A percentile compares a stretch with the other conserved stretches of the same genome.
Evolutionary conservation across 257 asterid genomes (phyloP).

Genomic region (Przewalskia tangutica): DNA sequence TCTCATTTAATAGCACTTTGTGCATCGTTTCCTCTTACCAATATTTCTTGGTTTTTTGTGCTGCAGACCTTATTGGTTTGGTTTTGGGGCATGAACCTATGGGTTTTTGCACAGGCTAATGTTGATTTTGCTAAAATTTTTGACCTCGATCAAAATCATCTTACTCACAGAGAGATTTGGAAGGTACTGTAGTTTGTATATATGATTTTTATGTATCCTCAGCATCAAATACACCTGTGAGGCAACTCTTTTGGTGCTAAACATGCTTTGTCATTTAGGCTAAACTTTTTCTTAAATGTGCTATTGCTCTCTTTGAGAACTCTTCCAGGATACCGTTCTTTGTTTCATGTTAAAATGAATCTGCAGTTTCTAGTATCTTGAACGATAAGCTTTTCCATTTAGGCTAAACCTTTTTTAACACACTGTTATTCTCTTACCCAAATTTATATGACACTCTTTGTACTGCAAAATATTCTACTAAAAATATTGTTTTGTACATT

Average conservation of each 20-base stretch:
- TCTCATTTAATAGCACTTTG: neutral
- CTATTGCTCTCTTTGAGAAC: neutral
- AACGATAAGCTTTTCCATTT: neutral
- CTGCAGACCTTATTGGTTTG: conserved; percentile 89
- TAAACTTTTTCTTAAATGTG: neutral
- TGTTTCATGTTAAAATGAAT: neutral
- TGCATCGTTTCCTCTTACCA: neutral
- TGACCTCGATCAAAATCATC: conserved; percentile 89
- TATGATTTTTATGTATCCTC: neutral
- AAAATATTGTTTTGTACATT: neutral
- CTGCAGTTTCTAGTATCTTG: neutral
- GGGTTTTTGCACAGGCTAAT: conserved; percentile 74
- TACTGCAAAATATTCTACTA: neutral
- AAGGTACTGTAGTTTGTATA: conserved; percentile 63
- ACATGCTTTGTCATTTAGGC: neutral
- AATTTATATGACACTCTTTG: neutral
- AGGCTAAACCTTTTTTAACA: neutral
- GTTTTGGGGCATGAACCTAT: conserved; percentile 91
- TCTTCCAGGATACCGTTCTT: neutral
- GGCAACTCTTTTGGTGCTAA: neutral
- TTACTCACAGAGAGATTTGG: conserved; percentile 84
- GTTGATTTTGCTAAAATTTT: conserved; percentile 67
- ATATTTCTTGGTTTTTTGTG: conserved; percentile 10
- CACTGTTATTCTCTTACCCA: neutral
- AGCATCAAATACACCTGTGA: neutral